Evolutionary conservation across 2,329 filamentous ascomycete species (phyloP).

Genomic region (Diaporthe amygdali): DNA sequence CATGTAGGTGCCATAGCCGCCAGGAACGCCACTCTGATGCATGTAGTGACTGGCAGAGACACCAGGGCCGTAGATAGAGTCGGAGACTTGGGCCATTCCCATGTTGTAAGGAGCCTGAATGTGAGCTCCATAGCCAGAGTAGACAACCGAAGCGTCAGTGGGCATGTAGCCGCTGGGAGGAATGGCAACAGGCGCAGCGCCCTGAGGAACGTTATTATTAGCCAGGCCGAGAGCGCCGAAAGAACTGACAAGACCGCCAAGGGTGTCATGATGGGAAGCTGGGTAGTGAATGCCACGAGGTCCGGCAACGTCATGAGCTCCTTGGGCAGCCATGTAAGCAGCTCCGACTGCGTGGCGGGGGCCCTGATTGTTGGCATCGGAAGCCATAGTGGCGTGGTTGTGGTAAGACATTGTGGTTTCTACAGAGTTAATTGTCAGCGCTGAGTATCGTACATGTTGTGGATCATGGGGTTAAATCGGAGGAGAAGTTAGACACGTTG

Average conservation of each 20-base stretch:
- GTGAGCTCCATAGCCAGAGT: slow-evolving; percentile 27
- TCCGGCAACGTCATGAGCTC: slow-evolving; percentile 29
- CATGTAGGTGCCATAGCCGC: slow-evolving; percentile 38
- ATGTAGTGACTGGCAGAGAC: slow-evolving; percentile 31
- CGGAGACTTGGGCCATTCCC: slow-evolving; percentile 26
- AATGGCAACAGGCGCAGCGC: slow-evolving; percentile 28
- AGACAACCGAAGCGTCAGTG: slow-evolving; percentile 30
- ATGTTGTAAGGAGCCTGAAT: slow-evolving; percentile 22
- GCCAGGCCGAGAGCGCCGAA: slow-evolving; percentile 27
- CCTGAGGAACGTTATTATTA: slow-evolving; percentile 30
- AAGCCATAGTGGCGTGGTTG: slow-evolving; percentile 29
- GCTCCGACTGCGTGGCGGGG: slow-evolving; percentile 27
- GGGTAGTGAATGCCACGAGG: slow-evolving; percentile 32
- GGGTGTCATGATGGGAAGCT: slow-evolving; percentile 28
- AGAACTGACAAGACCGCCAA: slow-evolving; percentile 28
- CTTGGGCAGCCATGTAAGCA: slow-evolving; percentile 31
- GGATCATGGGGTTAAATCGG: not conserved
- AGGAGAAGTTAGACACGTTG: not conserved
- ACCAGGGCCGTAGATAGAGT: slow-evolving; percentile 33
- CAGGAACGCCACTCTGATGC: slow-evolving; percentile 30
- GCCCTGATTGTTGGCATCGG: slow-evolving; percentile 29
- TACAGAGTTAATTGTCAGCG: slow-evolving; percentile 18
- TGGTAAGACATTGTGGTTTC: slow-evolving; percentile 33
- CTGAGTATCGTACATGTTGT: not conserved
- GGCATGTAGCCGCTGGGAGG: slow-evolving; percentile 30